These are phyloP conservation scores for Cucumis hystrix DNA, from an alignment of 306 rosid genomes.

Conservation along the genomic window DNA sequence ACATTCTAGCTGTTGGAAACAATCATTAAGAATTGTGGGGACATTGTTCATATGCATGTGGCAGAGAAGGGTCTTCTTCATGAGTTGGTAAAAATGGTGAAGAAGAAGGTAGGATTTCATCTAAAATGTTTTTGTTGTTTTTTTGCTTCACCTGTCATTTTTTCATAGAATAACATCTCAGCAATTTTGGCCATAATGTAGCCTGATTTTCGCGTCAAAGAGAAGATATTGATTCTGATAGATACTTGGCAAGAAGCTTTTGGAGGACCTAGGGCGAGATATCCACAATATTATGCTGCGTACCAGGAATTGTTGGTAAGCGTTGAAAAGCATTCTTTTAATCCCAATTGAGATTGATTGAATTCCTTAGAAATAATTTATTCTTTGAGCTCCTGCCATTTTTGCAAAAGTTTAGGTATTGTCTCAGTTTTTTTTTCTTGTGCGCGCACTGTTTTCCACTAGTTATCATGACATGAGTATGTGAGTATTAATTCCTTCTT, in stretches of 20 bases:
- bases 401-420: neutral
- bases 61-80: conserved; percentile 92
- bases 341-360: neutral
- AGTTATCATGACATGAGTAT: neutral
- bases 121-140: conserved; percentile 12
- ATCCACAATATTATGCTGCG: conserved; percentile 86
- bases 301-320: conserved; percentile 89
- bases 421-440: neutral
- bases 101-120: conserved; percentile 58
- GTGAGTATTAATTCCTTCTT: conserved; percentile 1
- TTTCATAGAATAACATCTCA: conserved; percentile 15
- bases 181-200: conserved; percentile 34
- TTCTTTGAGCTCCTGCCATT: neutral
- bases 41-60: conserved; percentile 93
- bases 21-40: conserved; percentile 87
- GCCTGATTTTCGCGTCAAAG: conserved; percentile 81
- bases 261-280: conserved; percentile 95
- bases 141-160: conserved; percentile 3
- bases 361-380: neutral
- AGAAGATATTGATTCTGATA: conserved; percentile 75
- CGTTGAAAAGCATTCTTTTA: neutral
- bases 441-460: neutral
- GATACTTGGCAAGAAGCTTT: conserved; percentile 99
- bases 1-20: conserved; percentile 78
- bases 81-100: conserved; percentile 85